Evolutionary conservation across 2,329 filamentous ascomycete species (phyloP).

Genomic region (Arthrobotrys conoides): DNA sequence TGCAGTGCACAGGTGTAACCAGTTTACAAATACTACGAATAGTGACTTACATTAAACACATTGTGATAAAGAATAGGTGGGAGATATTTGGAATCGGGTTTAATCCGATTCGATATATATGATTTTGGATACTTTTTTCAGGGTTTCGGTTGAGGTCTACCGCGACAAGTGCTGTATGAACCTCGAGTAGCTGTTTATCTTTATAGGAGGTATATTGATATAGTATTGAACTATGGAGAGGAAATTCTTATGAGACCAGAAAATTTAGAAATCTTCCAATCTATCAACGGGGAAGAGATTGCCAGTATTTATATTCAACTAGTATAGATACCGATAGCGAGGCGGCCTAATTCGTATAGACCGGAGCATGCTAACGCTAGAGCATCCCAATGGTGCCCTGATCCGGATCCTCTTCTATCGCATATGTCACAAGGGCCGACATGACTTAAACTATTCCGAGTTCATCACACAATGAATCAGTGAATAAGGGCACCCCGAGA

Average conservation of each 20-base stretch:
- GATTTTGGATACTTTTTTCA: neutral
- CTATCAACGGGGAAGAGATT: neutral
- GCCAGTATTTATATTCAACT: neutral
- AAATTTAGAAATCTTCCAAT: neutral
- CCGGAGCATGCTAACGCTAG: neutral
- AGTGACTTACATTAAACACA: slow-evolving; percentile 56
- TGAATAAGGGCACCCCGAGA: neutral
- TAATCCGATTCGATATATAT: neutral
- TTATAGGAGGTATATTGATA: slow-evolving; percentile 1
- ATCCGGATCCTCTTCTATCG: slow-evolving; percentile 24
- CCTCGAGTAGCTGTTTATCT: neutral
- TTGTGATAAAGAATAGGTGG: neutral
- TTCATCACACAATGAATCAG: neutral
- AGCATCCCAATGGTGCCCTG: slow-evolving; percentile 1
- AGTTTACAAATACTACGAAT: neutral
- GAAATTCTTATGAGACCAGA: neutral
- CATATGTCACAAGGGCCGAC: slow-evolving; percentile 12
- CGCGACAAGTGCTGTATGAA: neutral
- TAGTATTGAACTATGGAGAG: neutral
- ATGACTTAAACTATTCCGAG: slow-evolving; percentile 4
- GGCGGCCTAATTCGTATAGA: neutral
- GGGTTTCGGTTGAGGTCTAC: neutral
- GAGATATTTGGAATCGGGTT: neutral
- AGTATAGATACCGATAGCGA: neutral
- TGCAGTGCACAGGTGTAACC: neutral